phyloP scores from a whole-genome alignment of 2,329 filamentous ascomycete genomes.

The Microthyrium microscopicum region DNA sequence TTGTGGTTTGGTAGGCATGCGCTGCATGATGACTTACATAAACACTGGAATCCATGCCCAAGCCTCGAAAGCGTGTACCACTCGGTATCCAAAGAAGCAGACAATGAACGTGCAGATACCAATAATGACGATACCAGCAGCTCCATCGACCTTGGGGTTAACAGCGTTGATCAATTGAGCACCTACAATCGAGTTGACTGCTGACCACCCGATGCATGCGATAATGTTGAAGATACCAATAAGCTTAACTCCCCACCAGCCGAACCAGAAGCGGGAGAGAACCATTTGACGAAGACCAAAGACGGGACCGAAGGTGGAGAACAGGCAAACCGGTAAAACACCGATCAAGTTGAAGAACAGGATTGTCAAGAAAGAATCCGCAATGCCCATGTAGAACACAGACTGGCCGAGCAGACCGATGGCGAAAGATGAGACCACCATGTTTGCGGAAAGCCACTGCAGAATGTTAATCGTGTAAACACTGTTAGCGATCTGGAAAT shows the following conservation, averaged over 20 bases:
- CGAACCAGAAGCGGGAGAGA: constrained; percentile 61
- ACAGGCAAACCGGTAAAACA: constrained; percentile 57
- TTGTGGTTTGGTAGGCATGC: too few relatives aligned
- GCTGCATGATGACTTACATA: too few relatives aligned
- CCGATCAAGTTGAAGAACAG: constrained; percentile 63
- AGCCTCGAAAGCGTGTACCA: constrained; percentile 63
- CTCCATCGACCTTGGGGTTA: constrained; percentile 51
- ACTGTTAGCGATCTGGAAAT: constrained; percentile 10
- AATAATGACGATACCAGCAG: constrained; percentile 60
- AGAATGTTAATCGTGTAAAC: constrained; percentile 5
- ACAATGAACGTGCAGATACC: constrained; percentile 49
- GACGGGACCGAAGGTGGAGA: constrained; percentile 57
- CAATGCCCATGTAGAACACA: constrained; percentile 53
- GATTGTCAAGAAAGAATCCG: constrained; percentile 54
- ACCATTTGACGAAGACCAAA: constrained; percentile 71
- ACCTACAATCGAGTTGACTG: constrained; percentile 65
- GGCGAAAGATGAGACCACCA: constrained; percentile 62
- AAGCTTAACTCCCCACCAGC: constrained; percentile 32
- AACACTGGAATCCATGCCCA: constrained; percentile 58
- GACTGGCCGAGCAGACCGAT: constrained; percentile 56
- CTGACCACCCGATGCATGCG: constrained; percentile 58
- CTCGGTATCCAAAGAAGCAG: constrained; percentile 57
- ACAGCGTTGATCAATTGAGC: constrained; percentile 63
- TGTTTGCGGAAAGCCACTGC: constrained; percentile 62
- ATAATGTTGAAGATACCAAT: constrained; percentile 54